A percentile compares a stretch with the other conserved stretches of the same genome.
phyloP scores from a whole-genome alignment of 331 rosid genomes.

The Acacia concinna region DNA sequence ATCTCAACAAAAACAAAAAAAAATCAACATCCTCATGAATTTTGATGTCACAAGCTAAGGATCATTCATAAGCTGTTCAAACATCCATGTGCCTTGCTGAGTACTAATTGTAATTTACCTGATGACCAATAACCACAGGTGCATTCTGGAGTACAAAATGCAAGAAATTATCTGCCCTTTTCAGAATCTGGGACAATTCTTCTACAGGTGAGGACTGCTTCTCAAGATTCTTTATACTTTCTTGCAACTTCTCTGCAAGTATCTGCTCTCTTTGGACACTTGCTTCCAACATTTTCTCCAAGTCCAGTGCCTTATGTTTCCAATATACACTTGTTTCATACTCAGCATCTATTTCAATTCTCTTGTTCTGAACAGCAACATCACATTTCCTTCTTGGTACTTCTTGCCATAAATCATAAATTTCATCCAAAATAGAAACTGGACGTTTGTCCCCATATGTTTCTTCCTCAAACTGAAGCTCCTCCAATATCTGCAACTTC shows the following conservation, averaged over 20 bases:
- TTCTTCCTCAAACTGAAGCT: slow-evolving; percentile 70
- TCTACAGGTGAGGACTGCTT: slow-evolving; percentile 89
- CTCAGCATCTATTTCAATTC: slow-evolving; percentile 77
- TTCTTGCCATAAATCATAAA: slow-evolving; percentile 79
- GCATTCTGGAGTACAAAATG: slow-evolving; percentile 99
- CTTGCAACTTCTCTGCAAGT: slow-evolving; percentile 67
- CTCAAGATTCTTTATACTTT: slow-evolving; percentile 65
- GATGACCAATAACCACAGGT: slow-evolving; percentile 97
- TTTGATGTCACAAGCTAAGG: neutral
- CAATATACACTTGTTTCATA: slow-evolving; percentile 78
- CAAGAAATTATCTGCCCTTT: slow-evolving; percentile 94
- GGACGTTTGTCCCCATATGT: slow-evolving; percentile 78
- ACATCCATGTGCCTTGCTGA: slow-evolving; percentile 14
- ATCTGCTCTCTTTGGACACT: slow-evolving; percentile 73
- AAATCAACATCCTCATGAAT: neutral
- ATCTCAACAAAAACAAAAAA: neutral
- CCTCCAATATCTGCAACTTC: slow-evolving; percentile 82
- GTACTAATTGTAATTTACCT: slow-evolving; percentile 57
- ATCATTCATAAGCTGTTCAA: neutral
- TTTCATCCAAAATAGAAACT: slow-evolving; percentile 80
- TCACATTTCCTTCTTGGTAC: slow-evolving; percentile 55
- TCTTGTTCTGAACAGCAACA: slow-evolving; percentile 64
- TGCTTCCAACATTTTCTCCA: slow-evolving; percentile 72
- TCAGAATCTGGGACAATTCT: slow-evolving; percentile 87
- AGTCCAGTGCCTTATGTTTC: slow-evolving; percentile 68